phyloP scores from a whole-genome alignment of 2,329 filamentous ascomycete species.

The Microdochium bolleyi region DNA sequence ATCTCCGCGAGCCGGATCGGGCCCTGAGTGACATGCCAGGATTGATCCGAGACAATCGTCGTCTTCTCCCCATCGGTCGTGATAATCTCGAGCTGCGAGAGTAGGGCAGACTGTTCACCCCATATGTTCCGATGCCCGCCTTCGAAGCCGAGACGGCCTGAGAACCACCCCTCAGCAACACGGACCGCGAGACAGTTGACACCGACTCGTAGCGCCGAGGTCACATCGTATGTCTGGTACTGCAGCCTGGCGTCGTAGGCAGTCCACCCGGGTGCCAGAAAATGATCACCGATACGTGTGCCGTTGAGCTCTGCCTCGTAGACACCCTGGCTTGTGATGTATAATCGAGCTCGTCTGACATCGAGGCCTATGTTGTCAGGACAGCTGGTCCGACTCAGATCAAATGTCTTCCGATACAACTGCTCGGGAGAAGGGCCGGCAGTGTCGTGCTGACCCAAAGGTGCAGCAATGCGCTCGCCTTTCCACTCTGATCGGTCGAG shows the following conservation, averaged over 20 bases:
- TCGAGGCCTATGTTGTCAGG: too few relatives aligned
- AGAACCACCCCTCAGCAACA: conserved; percentile 46
- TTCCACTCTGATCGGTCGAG: too few relatives aligned
- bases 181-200: conserved; percentile 35
- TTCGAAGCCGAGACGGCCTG: conserved; percentile 26
- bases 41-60: conserved; percentile 16
- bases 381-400: background rate
- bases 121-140: conserved; percentile 17
- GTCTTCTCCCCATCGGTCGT: conserved; percentile 5
- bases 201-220: conserved; percentile 18
- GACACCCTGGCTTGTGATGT: conserved; percentile 26
- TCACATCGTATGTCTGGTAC: conserved; percentile 36
- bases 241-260: conserved; percentile 32
- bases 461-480: too few relatives aligned
- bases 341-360: conserved; percentile 13
- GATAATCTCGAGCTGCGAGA: conserved; percentile 18
- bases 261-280: conserved; percentile 34
- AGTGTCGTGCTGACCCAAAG: too few relatives aligned
- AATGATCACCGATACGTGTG: conserved; percentile 15
- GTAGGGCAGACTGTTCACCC: conserved; percentile 20
- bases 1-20: conserved; percentile 13
- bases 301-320: conserved; percentile 31
- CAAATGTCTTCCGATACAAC: conserved; percentile 25
- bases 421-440: conserved; percentile 15
- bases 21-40: conserved; percentile 14